Evolutionary conservation across 2,329 filamentous ascomycete species (phyloP).

Genomic region (Alternaria longipes): DNA sequence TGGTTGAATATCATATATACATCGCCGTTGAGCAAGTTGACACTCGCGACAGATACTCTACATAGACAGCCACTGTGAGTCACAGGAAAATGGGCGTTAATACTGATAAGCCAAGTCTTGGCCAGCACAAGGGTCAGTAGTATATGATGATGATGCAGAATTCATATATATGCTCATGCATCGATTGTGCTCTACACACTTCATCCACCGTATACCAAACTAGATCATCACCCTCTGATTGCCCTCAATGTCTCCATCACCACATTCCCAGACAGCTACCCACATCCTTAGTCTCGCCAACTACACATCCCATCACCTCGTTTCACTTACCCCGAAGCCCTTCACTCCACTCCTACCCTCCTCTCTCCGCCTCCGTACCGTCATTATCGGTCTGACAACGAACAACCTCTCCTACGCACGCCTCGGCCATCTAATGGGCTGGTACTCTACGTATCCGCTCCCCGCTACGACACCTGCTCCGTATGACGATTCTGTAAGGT

Average conservation of each 20-base stretch:
- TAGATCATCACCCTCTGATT: not conserved
- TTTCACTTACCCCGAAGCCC: constrained; percentile 15
- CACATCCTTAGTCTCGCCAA: constrained; percentile 30
- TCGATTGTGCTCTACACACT: not conserved
- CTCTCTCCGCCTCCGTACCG: constrained; percentile 31
- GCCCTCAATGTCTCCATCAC: not conserved
- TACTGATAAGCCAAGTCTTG: not conserved
- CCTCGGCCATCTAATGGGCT: constrained; percentile 35
- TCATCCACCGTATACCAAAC: not conserved
- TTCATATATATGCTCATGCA: not conserved
- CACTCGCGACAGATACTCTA: not conserved
- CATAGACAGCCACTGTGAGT: not conserved
- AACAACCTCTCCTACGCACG: constrained; percentile 37
- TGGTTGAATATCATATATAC: not conserved
- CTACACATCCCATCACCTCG: constrained; percentile 34
- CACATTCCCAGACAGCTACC: not conserved
- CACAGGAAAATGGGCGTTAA: not conserved
- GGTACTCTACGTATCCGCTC: constrained; percentile 59
- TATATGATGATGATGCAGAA: not conserved
- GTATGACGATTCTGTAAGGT: constrained; percentile 51
- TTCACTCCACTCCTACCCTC: constrained; percentile 25
- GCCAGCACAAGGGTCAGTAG: not conserved
- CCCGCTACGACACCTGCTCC: constrained; percentile 49
- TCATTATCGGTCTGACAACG: constrained; percentile 34
- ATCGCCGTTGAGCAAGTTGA: not conserved